Evolutionary conservation across 2,329 filamentous ascomycete species (phyloP).

Genomic region (Cladophialophora immunda): DNA sequence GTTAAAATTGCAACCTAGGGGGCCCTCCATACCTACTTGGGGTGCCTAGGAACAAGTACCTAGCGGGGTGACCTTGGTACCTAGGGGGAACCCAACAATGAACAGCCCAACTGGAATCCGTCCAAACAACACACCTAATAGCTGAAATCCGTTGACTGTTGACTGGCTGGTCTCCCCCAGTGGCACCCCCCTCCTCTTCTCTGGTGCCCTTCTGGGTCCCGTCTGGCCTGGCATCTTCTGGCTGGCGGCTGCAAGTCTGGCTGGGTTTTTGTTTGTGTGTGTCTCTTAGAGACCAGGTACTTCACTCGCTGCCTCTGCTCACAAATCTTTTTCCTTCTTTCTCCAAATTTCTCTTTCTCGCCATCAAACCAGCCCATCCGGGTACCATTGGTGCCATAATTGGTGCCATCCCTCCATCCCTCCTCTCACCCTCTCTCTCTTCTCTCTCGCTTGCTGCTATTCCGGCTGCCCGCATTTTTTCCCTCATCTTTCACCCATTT

Average conservation of each 20-base stretch:
- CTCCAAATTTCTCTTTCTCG: conserved; percentile 12
- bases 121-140: neutral
- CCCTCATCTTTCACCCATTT: conserved; percentile 25
- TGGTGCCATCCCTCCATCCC: neutral
- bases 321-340: conserved; percentile 16
- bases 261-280: neutral
- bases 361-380: conserved; percentile 5
- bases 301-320: conserved; percentile 4
- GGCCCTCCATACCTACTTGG: neutral
- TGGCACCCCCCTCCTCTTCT: neutral
- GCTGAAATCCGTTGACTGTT: conserved; percentile 9
- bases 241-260: conserved; percentile 1
- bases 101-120: neutral
- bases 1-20: neutral
- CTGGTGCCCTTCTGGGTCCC: neutral
- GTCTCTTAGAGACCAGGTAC: neutral
- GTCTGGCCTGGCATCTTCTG: conserved; percentile 19
- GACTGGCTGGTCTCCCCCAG: conserved; percentile 12
- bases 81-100: conserved; percentile 4
- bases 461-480: conserved; percentile 20
- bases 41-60: neutral
- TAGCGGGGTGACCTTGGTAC: neutral
- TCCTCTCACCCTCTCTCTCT: neutral
- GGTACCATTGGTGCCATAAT: neutral
- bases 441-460: neutral